Evolutionary conservation across 148 eudicot genomes (phyloP), one percentile per base, ranked within the genome.

Genomic region (Linanthus parryae): DNA sequence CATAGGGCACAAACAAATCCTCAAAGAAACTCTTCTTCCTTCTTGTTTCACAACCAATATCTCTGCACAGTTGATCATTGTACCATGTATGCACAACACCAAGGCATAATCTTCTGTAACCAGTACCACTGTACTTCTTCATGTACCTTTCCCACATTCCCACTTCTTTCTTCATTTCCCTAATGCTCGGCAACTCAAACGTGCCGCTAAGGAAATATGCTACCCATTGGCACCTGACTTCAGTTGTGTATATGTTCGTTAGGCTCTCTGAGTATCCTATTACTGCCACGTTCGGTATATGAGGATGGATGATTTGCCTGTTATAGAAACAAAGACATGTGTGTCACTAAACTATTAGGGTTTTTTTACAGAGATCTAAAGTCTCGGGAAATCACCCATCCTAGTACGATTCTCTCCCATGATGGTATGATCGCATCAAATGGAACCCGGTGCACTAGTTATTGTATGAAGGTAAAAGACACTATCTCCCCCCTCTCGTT

Each of bases 211-310:
- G 57, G 38, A 53, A 53, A 53, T 53, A 30, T 2, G 57, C 57
- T 6, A 53, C 15, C 57, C 57, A 53, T 15, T 53, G 57, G 44
- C 44, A 53, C 31, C 44, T 37, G 4, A 53, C 38, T 17, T 53
- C 57, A 3, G 44, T 22, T 2, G 57, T 53, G 57, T 24, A 10
- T 9, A 53, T 11, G 25, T 37, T 24, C 4, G 57, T 35, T 42
- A 40, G n/a, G n/a, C n/a, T n/a, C n/a, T n/a, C n/a, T n/a, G n/a
- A n/a, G n/a, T n/a, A n/a, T n/a, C n/a, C n/a, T 7, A 35, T 52
- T 14, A 52, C 10, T 20, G 56, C 42, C 13, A 52, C 13, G 15
- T 38, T 17, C 24, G 57, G 57, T n/a, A 53, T 37, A 2, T 17
- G 44, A 2, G 57, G 57, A 53, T 36, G 57, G 24, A 53, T 53